Evolutionary conservation across 805 yeast species (phyloP), one percentile per base, ranked within the genome.

Genomic region (Tetrapisispora iriomotensis): DNA sequence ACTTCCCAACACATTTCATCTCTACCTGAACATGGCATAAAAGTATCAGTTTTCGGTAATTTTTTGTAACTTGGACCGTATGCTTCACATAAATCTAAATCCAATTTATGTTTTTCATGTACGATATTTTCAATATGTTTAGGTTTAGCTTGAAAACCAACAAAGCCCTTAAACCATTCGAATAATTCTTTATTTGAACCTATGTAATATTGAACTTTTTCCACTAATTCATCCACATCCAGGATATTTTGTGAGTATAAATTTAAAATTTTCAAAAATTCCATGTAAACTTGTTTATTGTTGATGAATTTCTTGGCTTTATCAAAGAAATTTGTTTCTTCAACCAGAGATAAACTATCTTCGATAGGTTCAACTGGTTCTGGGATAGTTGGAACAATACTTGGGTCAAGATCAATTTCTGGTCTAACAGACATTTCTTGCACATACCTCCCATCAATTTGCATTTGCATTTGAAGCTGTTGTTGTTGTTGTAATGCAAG

Each of bases 1-100:
- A 92, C 96, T 56, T 90, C 96, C 96, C 96, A 90, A 60, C 98
- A 92, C 88, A 92, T 83, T 52, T 90, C 97, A 62, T 92, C 99
- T 53, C 99, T 77, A 14, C 98, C 98, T 8, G 95, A 83, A 53
- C 97, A 90, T 18, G 97, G 96, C 95, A 87, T 87, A 54, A 77
- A 83, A 0, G 95, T 85, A 59, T 90, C 97, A 1, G 92, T 76
- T 53, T 88, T 88, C 21, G 98, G 98, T 39, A 90, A 70, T 53
- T 83, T 76, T 54, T 96, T 77, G 61, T 92, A 92, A 32, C 95
- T 83, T 15, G 97, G 96, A 9, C 97, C 97, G 54, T 84, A 85
- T 4, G 95, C 83, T 59, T 92, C 85, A 65, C 97, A 92, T 51
- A 85, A 70, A 23, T 90, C 79, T 41, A 92, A 71, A 53, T 92